These are phyloP conservation scores for Camelina laxa DNA, from an alignment of 345 rosid species.

Conservation along the genomic window DNA sequence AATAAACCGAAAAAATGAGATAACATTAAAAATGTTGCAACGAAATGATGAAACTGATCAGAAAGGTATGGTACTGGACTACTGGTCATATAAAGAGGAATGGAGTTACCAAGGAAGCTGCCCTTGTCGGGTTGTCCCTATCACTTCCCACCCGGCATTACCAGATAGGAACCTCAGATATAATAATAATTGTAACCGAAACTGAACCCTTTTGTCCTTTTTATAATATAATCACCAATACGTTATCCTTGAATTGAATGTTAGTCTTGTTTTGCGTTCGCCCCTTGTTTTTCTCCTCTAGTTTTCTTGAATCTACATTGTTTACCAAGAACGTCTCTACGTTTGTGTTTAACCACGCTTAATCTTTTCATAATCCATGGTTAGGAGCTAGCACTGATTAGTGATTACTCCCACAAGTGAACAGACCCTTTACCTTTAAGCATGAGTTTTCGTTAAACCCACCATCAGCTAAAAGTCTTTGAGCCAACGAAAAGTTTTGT, in stretches of 20 bases:
- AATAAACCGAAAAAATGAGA: conserved; percentile 15
- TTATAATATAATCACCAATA: background rate
- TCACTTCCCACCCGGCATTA: conserved; percentile 31
- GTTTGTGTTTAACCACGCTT: background rate
- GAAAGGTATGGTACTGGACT: conserved; percentile 1
- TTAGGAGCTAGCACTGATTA: no score
- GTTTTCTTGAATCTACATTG: background rate
- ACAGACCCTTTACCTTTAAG: no score
- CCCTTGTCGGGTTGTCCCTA: conserved; percentile 32
- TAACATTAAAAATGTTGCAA: conserved; percentile 18
- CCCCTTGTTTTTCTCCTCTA: conserved; percentile 10
- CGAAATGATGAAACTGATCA: background rate
- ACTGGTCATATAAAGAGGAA: conserved; percentile 13
- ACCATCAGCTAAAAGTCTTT: no score
- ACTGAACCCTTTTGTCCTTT: background rate
- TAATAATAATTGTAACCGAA: background rate
- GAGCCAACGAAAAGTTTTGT: no score
- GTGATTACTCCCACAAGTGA: no score
- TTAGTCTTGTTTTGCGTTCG: background rate
- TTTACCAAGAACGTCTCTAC: background rate
- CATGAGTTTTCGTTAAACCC: no score
- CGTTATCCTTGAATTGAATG: background rate
- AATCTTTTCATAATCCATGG: no score
- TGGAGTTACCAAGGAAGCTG: conserved; percentile 41
- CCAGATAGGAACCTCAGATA: conserved; percentile 20